Conservation (phyloP, 1,284 basidiomycete species). For the Sanghuangporus baumii region DNA sequence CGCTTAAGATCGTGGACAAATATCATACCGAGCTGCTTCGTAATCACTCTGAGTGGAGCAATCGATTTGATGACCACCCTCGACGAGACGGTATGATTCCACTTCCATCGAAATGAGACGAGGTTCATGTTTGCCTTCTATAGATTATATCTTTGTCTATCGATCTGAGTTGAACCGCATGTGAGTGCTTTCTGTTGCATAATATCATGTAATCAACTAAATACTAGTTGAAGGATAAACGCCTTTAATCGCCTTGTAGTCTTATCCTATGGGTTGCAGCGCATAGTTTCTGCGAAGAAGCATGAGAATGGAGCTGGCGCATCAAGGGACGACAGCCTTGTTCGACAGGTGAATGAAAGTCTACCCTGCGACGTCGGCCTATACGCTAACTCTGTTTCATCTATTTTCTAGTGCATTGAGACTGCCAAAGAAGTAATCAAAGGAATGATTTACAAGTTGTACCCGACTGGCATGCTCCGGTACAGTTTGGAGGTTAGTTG, state of each 20-base stretch:
- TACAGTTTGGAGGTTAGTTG: slow-evolving; percentile 44
- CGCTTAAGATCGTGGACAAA: slow-evolving; percentile 24
- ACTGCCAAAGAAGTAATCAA: slow-evolving; percentile 44
- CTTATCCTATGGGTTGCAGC: slow-evolving; percentile 46
- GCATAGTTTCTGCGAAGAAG: slow-evolving; percentile 31
- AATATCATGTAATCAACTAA: background rate
- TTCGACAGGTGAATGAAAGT: slow-evolving; percentile 24
- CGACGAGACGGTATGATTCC: slow-evolving; percentile 30
- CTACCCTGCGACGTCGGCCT: background rate
- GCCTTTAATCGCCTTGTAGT: slow-evolving; percentile 49
- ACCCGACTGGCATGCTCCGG: slow-evolving; percentile 41
- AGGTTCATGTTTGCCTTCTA: background rate
- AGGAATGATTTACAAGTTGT: slow-evolving; percentile 40
- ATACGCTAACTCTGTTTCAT: background rate
- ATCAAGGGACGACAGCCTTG: slow-evolving; percentile 35
- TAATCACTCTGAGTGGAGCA: slow-evolving; percentile 35
- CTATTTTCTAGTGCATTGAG: slow-evolving; percentile 33
- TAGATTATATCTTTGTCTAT: slow-evolving; percentile 38
- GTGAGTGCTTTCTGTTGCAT: slow-evolving; percentile 26
- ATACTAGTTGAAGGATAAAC: slow-evolving; percentile 32
- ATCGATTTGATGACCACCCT: slow-evolving; percentile 34
- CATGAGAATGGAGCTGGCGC: slow-evolving; percentile 27
- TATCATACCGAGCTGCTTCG: slow-evolving; percentile 33
- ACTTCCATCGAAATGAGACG: background rate
- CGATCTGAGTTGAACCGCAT: slow-evolving; percentile 42